Percentiles rank a stretch among this genome's conserved stretches.
phyloP scores from a whole-genome alignment of 2,329 filamentous ascomycete species.

The Rutstroemia sydowiana region DNA sequence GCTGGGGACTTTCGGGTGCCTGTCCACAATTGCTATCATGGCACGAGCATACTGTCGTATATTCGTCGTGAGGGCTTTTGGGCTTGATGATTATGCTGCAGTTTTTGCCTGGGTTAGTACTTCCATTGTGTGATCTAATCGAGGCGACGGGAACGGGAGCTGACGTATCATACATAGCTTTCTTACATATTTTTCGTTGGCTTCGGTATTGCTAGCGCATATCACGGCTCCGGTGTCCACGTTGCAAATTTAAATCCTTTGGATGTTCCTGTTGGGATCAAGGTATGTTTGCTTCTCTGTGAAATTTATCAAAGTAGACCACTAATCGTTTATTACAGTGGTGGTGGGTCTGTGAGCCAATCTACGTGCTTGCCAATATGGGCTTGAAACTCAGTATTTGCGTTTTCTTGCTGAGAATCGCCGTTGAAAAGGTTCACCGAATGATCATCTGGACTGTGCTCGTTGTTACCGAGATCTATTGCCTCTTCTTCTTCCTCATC shows the following conservation, averaged over 20 bases:
- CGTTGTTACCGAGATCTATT: constrained; percentile 30
- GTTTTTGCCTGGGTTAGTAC: neutral
- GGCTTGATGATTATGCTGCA: neutral
- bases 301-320: neutral
- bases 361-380: constrained; percentile 33
- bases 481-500: constrained; percentile 26
- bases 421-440: constrained; percentile 10
- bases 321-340: constrained; percentile 12
- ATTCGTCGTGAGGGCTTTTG: neutral
- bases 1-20: neutral
- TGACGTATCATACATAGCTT: neutral
- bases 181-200: neutral
- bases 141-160: neutral
- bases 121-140: neutral
- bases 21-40: neutral
- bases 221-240: neutral
- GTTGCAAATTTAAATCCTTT: neutral
- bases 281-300: neutral
- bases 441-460: constrained; percentile 23
- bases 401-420: constrained; percentile 34
- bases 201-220: neutral
- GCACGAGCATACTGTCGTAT: neutral
- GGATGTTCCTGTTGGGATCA: neutral
- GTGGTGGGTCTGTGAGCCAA: constrained; percentile 34
- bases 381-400: constrained; percentile 34